phyloP scores from a whole-genome alignment of 345 rosid genomes.

The Erodium maritimum region DNA sequence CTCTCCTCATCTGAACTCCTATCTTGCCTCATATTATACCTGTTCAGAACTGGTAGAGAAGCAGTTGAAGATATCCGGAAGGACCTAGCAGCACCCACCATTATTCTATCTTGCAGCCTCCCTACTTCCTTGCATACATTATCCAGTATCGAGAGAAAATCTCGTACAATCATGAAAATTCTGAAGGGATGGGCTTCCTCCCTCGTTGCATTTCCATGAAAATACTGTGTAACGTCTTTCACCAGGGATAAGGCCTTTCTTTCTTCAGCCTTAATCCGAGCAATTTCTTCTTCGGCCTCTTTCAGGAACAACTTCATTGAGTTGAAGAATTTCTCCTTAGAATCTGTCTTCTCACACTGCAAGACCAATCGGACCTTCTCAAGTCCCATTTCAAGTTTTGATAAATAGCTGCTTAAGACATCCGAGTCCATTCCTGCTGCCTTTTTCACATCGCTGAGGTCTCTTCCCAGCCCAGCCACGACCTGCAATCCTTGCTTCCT shows the following conservation, averaged over 20 bases:
- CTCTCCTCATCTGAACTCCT: constrained; percentile 75
- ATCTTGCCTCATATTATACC: constrained; percentile 51
- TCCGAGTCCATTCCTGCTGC: constrained; percentile 97
- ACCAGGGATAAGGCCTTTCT: constrained; percentile 61
- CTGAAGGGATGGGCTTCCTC: constrained; percentile 93
- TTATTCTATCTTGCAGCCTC: constrained; percentile 61
- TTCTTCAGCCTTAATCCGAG: constrained; percentile 56
- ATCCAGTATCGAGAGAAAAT: constrained; percentile 66
- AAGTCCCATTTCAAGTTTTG: constrained; percentile 78
- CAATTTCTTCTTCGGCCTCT: constrained; percentile 81
- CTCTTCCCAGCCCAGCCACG: constrained; percentile 80
- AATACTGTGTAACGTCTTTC: constrained; percentile 87
- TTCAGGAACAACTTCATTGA: constrained; percentile 54
- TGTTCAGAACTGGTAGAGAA: constrained; percentile 67
- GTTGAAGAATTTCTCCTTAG: constrained; percentile 54
- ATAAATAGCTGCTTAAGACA: constrained; percentile 70
- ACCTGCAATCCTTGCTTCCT: constrained; percentile 83
- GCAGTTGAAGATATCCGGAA: constrained; percentile 71
- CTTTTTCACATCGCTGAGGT: constrained; percentile 72
- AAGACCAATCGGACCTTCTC: constrained; percentile 57
- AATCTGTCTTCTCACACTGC: constrained; percentile 54
- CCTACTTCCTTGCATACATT: constrained; percentile 95
- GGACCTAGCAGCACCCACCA: constrained; percentile 76
- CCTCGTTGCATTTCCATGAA: constrained; percentile 73
- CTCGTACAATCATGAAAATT: constrained; percentile 85